Evolutionary conservation across 495 filamentous ascomycete genomes (phyloP).

Genomic region (Hypoxylon crocopeplum): DNA sequence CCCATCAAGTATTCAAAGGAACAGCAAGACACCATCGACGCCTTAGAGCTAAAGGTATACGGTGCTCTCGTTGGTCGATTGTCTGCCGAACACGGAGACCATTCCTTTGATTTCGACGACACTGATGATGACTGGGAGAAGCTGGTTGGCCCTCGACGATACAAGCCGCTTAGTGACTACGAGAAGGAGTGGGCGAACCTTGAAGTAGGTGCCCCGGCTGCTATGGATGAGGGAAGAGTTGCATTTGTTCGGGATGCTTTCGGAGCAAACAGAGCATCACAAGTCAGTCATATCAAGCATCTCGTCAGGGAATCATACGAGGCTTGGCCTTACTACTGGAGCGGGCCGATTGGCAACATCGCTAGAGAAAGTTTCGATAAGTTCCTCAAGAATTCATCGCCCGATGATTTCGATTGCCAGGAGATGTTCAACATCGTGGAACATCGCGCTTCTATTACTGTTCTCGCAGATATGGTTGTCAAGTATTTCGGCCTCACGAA

Average conservation of each 20-base stretch:
- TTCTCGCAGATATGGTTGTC: conserved; percentile 40
- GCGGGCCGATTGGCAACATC: conserved; percentile 11
- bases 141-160: conserved; percentile 20
- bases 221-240: conserved; percentile 11
- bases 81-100: conserved; percentile 5
- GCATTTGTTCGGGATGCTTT: conserved; percentile 46
- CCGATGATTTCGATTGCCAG: conserved; percentile 28
- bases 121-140: conserved; percentile 36
- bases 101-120: conserved; percentile 32
- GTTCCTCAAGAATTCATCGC: conserved; percentile 12
- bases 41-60: conserved; percentile 19
- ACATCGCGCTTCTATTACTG: conserved; percentile 42
- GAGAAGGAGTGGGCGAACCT: conserved; percentile 26
- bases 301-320: conserved; percentile 41
- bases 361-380: conserved; percentile 27
- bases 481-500: conserved; percentile 37
- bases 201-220: background rate
- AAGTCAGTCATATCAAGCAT: conserved; percentile 46
- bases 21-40: conserved; percentile 9
- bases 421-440: conserved; percentile 46
- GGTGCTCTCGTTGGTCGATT: conserved; percentile 19
- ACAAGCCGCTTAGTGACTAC: conserved; percentile 32
- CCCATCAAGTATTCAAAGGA: conserved; percentile 6
- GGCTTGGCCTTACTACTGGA: conserved; percentile 45
- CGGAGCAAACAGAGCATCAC: conserved; percentile 41